Percentiles rank a stretch among this genome's conserved stretches.
These are phyloP conservation scores for Arxiozyma telluris DNA, from an alignment of 1,139 yeast genomes.

Conservation along the genomic window DNA sequence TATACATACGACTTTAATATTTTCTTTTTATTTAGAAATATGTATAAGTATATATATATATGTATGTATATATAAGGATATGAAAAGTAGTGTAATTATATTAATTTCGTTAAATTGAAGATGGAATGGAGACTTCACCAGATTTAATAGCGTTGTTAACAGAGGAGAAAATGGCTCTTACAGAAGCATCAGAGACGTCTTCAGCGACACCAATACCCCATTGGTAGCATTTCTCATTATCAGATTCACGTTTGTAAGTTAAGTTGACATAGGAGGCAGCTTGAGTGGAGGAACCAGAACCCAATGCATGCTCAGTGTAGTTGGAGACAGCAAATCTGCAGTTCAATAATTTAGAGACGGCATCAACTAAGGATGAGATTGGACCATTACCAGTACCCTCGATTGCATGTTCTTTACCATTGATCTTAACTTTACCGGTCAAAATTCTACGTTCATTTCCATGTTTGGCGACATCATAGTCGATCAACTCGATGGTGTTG, in stretches of 20 bases:
- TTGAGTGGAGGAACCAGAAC: constrained; percentile 72
- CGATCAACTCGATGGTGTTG: constrained; percentile 36
- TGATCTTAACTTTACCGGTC: constrained; percentile 39
- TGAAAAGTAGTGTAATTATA: too few species aligned
- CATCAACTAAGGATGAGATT: constrained; percentile 81
- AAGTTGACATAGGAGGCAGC: constrained; percentile 87
- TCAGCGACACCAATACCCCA: constrained; percentile 97
- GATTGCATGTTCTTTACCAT: constrained; percentile 38
- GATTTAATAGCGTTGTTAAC: constrained; percentile 41
- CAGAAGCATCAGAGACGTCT: constrained; percentile 87
- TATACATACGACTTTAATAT: too few species aligned
- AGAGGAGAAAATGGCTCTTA: constrained; percentile 68
- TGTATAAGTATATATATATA: not conserved
- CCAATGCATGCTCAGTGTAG: constrained; percentile 89
- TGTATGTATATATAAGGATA: too few species aligned
- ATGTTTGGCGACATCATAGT: constrained; percentile 39
- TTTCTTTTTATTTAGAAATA: not conserved
- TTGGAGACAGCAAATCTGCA: constrained; percentile 63
- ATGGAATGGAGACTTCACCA: constrained; percentile 27
- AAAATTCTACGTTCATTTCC: constrained; percentile 40
- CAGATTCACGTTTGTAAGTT: constrained; percentile 36
- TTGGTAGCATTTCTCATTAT: constrained; percentile 41
- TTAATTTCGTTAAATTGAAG: not conserved
- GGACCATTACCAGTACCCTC: constrained; percentile 91
- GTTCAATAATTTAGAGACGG: constrained; percentile 54